Base-by-base conservation (phyloP, 2,329 filamentous ascomycete genomes). In the Colletotrichum simmondsii region DNA sequence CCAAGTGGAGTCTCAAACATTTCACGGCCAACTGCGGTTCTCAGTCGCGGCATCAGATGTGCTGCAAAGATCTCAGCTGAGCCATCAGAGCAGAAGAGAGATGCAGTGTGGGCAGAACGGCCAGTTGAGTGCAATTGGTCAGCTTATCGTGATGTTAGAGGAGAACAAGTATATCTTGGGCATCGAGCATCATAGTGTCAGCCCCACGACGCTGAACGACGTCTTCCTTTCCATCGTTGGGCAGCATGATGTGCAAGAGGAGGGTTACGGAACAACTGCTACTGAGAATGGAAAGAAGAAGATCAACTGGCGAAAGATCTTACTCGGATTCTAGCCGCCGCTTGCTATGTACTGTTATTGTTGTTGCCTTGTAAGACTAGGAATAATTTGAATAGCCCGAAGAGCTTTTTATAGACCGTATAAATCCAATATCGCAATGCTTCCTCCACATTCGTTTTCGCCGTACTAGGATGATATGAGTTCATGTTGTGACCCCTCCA, bases 161-260 rank as follows among this genome's bases (percentile, higher is more conserved):
- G 89, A 91, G 76, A 87, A 92, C 74, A 94, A 92, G 78, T 84
- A 90, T 16, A 81, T 82, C 5, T 81, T 98, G 28, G 93, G 93
- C 0, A 88, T 98, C 61, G 92, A 94, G 80, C 94, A 97, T 81
- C 98, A 96, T 82, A 95, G 93, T 60, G 94, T 98, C 75, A 93
- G 91, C 71, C 94, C 94, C 24, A 96, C 95, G n/a, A 97, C 94
- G 19, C 84, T 98, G 49, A 95, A 98, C 79, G 94, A 98, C 82
- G 95, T 98, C 0, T 98, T 98, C 82, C 82, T 98, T 80, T 89
- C 89, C 26, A 97, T 98, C 79, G 95, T 98, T 0, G 92, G 92
- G 1, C 89, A 91, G 80, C 93, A 97, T 80, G 91, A 95, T 80
- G 89, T 96, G 7, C 87, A 92, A 75, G 94, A 97, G 80, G 95